Conservation (phyloP, 1,284 basidiomycete species). For the Tremellales sp. region DNA sequence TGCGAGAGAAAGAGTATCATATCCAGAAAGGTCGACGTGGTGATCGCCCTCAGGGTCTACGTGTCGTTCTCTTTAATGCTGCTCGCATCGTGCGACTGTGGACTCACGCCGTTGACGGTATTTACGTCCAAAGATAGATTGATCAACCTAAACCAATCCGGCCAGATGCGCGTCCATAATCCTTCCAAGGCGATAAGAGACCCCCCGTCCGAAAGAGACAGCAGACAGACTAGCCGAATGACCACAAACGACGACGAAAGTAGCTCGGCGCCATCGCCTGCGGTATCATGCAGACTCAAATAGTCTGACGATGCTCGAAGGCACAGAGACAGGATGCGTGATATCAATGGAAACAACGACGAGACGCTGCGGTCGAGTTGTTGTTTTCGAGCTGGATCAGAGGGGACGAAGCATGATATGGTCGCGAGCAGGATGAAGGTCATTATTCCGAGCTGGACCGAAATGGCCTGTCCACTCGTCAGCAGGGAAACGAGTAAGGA, state of each 20-base stretch:
- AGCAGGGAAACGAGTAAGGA: not conserved
- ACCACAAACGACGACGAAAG: conserved; percentile 28
- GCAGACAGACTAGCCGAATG: conserved; percentile 22
- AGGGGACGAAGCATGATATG: not conserved
- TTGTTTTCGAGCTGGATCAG: conserved; percentile 10
- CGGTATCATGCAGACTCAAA: conserved; percentile 24
- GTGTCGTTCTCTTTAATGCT: not conserved
- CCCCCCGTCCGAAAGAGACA: conserved; percentile 15
- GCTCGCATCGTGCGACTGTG: not conserved
- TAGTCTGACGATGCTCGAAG: conserved; percentile 32
- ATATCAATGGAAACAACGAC: conserved; percentile 33
- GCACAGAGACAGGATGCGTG: conserved; percentile 25
- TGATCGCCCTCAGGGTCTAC: conserved; percentile 30
- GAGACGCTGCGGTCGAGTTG: conserved; percentile 9
- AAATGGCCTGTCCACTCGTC: conserved; percentile 14
- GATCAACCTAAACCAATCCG: conserved; percentile 38
- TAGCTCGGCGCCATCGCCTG: conserved; percentile 29
- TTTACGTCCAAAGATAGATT: conserved; percentile 20
- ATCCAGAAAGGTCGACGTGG: conserved; percentile 35
- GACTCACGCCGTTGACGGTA: conserved; percentile 35
- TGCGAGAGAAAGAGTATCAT: conserved; percentile 30
- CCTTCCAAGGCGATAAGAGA: conserved; percentile 17
- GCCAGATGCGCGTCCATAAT: conserved; percentile 39
- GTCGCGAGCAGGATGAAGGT: conserved; percentile 31
- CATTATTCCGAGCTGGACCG: conserved; percentile 27